Evolutionary conservation across 352 stramenopile genomes (phyloP), one percentile per base, ranked within the genome.

Genomic region (Phytophthora pluvialis): DNA sequence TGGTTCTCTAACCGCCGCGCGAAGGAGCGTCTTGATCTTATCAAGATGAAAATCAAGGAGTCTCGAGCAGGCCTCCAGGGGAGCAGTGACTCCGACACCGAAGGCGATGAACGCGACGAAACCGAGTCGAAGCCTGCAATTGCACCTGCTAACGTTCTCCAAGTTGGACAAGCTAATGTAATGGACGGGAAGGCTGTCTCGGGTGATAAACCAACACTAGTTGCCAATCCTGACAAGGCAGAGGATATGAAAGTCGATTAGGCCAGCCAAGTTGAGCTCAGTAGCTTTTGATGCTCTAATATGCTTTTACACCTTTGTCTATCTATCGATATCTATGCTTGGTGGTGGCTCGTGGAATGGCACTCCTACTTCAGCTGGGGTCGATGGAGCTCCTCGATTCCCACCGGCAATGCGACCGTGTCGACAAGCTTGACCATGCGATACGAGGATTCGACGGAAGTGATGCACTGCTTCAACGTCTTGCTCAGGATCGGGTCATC

Each of bases 1-100:
- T 95, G 87, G 87, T 95, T 95, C 43, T 90, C 85, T 8, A 90
- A 91, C 60, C 84, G 86, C 28, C 83, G 87, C 33, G 82, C 83
- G 6, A 93, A 95, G 47, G 87, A 95, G 53, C 85, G 83, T 40
- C 68, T 86, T 29, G 87, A 93, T 57, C 64, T 93, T 42, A 83
- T 93, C 38, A 91, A 90, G 47, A 88, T 93, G 81, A 90, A 91
- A 65, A 81, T 75, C 18, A 81, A 86, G 54, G 74, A 83, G 45
- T 66, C 56, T n/a, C 61, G 55, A 32, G 73, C 42, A 36, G 68
- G 58, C 25, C 33, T 52, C 10, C 55, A 70, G n/a, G 61, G 58
- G 13, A 69, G 55, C 21, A 53, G 25, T 42, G 67, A 64, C n/a
- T 85, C 72, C n/a, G 71, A 87, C 32, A 71, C 46, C 12, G 73